These are phyloP conservation scores for Leccinum proximum DNA, from an alignment of 1,284 basidiomycete species.

Conservation along the genomic window DNA sequence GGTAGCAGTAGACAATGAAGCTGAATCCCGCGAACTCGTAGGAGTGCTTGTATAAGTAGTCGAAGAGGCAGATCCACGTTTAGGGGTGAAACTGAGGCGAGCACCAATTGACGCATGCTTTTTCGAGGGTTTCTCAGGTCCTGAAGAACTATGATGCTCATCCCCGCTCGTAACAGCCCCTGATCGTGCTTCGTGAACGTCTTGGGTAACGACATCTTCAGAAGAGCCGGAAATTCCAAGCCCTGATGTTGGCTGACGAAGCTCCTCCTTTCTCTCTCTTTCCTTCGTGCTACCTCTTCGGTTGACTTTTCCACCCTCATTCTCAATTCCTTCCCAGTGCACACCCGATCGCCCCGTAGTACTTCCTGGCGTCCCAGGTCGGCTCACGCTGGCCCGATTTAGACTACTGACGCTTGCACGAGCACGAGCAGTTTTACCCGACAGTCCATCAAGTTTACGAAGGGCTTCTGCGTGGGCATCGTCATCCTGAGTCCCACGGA, in stretches of 20 bases:
- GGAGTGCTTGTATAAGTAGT: constrained; percentile 79
- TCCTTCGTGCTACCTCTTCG: constrained; percentile 47
- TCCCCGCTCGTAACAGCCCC: constrained; percentile 45
- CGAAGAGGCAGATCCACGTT: constrained; percentile 87
- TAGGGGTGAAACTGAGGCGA: constrained; percentile 72
- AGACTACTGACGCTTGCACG: constrained; percentile 66
- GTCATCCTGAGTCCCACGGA: constrained; percentile 82
- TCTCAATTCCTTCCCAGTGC: constrained; percentile 66
- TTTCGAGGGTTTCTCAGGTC: constrained; percentile 62
- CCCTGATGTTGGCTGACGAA: constrained; percentile 31
- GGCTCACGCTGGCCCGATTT: constrained; percentile 62
- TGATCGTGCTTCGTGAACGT: constrained; percentile 36
- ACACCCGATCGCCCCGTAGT: constrained; percentile 43
- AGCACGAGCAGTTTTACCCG: constrained; percentile 66
- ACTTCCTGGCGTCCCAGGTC: constrained; percentile 69
- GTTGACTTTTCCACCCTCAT: constrained; percentile 46
- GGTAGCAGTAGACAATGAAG: constrained; percentile 71
- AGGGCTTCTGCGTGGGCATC: constrained; percentile 90
- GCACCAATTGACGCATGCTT: constrained; percentile 52
- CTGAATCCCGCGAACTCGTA: constrained; percentile 80
- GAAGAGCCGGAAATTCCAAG: constrained; percentile 31
- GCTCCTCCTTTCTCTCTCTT: constrained; percentile 43
- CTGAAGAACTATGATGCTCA: constrained; percentile 42
- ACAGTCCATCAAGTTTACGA: constrained; percentile 90
- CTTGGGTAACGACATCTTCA: constrained; percentile 34